Evolutionary conservation across 2,329 filamentous ascomycete genomes (phyloP), one percentile per base, ranked within the genome.

Genomic region (Cladobotryum protrusum): DNA sequence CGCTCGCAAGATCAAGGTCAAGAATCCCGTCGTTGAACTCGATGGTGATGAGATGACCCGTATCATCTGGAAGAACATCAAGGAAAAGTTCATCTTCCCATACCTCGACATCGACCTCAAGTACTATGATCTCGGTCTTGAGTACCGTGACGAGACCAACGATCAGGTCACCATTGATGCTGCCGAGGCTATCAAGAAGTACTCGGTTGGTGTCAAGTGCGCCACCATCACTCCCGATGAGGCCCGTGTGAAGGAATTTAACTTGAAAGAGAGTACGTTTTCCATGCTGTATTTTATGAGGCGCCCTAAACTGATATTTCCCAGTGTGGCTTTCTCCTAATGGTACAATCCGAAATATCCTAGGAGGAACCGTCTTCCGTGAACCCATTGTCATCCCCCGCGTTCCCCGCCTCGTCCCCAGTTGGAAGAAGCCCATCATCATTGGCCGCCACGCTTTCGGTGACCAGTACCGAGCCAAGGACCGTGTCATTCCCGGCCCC

Each of bases 371-470:
- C 64, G 92, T 99, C 64, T 99, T 99, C 86, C 88, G 93, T 71
- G 93, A 96, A 74, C 93, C 93, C 62, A 99, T 99, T 63, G 89
- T 99, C 66, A 97, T 99, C 63, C 87, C 87, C 60, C 82, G 85
- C 64, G 89, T 99, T 57, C 93, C 93, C 52, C 87, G 92, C 63
- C 84, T 99, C 51, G 89, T 99, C 47, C 90, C 89, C 43, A 90
- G 92, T 72, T 99, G 93, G 93, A 91, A 95, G 79, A 91, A 96
- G 77, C 90, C 93, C 69, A 99, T 99, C 73, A 93, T 97, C 70
- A 97, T 99, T 69, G 93, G 93, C 61, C 90, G 93, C 70, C 93
- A 99, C 73, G 93, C 93, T 57, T 96, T 96, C 66, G 93, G 93
- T 66, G 93, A 97, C 76, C 93, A 99, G 76, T 99, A 99, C 79